Evolutionary conservation across 139 green algal species (phyloP).

Genomic region (Prasinococcaceae sp.): DNA sequence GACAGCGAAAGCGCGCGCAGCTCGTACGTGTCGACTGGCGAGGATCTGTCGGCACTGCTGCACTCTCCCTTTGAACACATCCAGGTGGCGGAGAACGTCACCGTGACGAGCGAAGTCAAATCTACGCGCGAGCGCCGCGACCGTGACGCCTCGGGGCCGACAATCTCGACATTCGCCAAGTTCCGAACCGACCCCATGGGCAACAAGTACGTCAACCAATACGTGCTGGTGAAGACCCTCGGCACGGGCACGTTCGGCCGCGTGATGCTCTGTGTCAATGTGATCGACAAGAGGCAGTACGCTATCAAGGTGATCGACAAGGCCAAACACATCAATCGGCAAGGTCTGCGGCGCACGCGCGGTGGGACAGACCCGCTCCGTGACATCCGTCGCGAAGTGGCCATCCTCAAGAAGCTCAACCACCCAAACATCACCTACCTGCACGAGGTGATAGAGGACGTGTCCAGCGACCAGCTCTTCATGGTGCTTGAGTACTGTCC

Average conservation of each 20-base stretch:
- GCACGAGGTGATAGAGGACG: constrained; percentile 64
- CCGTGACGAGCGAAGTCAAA: too few species aligned
- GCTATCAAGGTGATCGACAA: constrained; percentile 12
- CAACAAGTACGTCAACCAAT: constrained; percentile 12
- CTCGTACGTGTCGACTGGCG: too few species aligned
- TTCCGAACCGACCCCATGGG: too few species aligned
- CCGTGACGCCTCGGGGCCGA: too few species aligned
- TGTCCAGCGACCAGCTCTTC: constrained; percentile 47
- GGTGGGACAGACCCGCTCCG: constrained; percentile 42
- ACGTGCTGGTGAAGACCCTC: constrained; percentile 4
- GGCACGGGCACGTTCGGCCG: not conserved
- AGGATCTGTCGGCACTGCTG: too few species aligned
- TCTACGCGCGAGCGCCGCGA: too few species aligned
- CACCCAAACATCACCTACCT: constrained; percentile 68
- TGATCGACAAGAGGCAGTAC: not conserved
- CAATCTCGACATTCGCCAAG: too few species aligned
- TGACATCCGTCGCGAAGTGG: too few species aligned
- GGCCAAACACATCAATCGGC: not conserved
- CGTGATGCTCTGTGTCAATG: constrained; percentile 6
- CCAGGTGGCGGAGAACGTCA: too few species aligned
- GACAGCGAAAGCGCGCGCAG: too few species aligned
- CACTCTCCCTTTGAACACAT: too few species aligned
- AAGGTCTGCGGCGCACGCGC: not conserved
- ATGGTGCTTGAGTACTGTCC: constrained; percentile 77
- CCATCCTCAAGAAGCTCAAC: constrained; percentile 62